These are phyloP conservation scores for Euphorbia pulcherrima DNA, from an alignment of 345 rosid species.

Conservation along the genomic window DNA sequence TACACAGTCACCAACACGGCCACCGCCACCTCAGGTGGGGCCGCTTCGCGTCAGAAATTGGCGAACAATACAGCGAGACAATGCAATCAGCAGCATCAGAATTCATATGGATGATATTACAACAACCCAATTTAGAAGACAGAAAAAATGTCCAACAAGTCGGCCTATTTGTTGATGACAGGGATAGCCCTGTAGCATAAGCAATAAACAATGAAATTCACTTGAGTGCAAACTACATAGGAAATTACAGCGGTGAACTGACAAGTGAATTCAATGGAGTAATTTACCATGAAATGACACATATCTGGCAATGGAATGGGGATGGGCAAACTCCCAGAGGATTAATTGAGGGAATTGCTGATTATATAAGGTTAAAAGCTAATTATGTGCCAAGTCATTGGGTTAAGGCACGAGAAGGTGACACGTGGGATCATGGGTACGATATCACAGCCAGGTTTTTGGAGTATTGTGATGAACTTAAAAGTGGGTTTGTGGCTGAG, in stretches of 20 bases:
- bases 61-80: constrained; percentile 12
- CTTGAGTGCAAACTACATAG: constrained; percentile 21
- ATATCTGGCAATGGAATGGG: too few species aligned
- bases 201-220: constrained; percentile 20
- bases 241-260: constrained; percentile 32
- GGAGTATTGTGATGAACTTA: constrained; percentile 53
- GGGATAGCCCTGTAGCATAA: constrained; percentile 27
- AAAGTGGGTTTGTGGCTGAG: too few species aligned
- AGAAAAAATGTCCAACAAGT: constrained; percentile 21
- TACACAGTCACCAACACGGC: constrained; percentile 38
- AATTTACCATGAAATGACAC: constrained; percentile 62
- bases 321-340: too few species aligned
- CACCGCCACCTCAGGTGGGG: constrained; percentile 7
- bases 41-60: constrained; percentile 19
- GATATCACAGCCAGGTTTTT: constrained; percentile 65
- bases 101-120: constrained; percentile 30
- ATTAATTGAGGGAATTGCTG: too few species aligned
- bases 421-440: constrained; percentile 67
- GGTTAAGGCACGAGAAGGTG: constrained; percentile 58
- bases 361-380: constrained; percentile 61
- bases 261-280: constrained; percentile 52
- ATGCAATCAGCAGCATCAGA: constrained; percentile 18
- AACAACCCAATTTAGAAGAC: constrained; percentile 2
- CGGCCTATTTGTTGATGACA: constrained; percentile 25
- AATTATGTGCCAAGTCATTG: constrained; percentile 46